These are phyloP conservation scores for Aspergillus sp. DNA, from an alignment of 2,329 filamentous ascomycete species.

Conservation along the genomic window DNA sequence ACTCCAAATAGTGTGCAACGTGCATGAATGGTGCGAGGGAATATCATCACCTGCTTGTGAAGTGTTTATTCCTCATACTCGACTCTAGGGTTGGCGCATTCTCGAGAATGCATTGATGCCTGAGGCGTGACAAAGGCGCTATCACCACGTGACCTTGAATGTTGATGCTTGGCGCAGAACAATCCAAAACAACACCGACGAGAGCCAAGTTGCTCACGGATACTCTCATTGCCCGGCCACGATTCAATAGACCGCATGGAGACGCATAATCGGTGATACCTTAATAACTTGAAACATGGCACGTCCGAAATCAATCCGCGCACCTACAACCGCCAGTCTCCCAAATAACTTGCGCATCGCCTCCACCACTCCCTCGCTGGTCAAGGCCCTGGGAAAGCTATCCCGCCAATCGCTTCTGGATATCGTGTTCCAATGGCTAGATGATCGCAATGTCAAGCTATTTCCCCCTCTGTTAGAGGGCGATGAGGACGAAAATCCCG, in stretches of 20 bases:
- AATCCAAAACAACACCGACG: background rate
- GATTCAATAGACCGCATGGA: background rate
- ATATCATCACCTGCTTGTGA: no score
- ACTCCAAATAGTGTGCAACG: no score
- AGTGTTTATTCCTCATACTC: no score
- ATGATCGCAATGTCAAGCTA: conserved; percentile 60
- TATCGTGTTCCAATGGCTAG: conserved; percentile 75
- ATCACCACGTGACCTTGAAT: conserved; percentile 7
- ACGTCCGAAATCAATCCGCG: conserved; percentile 36
- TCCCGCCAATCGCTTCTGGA: conserved; percentile 71
- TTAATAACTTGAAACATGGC: conserved; percentile 22
- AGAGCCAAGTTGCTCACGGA: background rate
- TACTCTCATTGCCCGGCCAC: background rate
- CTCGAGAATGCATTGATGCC: background rate
- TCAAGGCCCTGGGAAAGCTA: conserved; percentile 67
- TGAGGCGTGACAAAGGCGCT: background rate
- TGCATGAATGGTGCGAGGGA: no score
- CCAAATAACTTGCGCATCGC: conserved; percentile 70
- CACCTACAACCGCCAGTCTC: conserved; percentile 71
- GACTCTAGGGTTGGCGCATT: no score
- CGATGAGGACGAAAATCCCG: conserved; percentile 50
- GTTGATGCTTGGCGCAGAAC: conserved; percentile 5
- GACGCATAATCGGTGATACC: background rate
- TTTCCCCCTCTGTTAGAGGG: conserved; percentile 60
- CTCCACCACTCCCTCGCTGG: conserved; percentile 62